Conservation (phyloP, 768 basidiomycete genomes). For the Leccinum broughii region DNA sequence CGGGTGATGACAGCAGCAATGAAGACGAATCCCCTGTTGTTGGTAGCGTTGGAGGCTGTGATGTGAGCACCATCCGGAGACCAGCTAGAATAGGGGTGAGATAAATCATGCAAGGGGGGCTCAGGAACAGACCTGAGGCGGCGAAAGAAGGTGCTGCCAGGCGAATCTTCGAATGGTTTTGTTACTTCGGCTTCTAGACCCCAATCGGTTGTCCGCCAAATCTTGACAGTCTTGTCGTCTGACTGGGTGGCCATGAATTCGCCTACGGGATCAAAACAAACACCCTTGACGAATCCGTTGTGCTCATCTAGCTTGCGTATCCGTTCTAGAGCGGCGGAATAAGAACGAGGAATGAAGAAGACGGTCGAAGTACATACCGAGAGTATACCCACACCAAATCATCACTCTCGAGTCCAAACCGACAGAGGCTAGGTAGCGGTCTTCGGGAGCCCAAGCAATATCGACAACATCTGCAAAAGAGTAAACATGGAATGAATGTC, state of each 20-base stretch:
- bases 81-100: slow-evolving; percentile 60
- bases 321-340: slow-evolving; percentile 53
- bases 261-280: slow-evolving; percentile 98
- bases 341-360: background rate
- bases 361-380: slow-evolving; percentile 53
- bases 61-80: slow-evolving; percentile 99
- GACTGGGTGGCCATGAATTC: slow-evolving; percentile 98
- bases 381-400: slow-evolving; percentile 91
- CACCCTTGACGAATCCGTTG: slow-evolving; percentile 96
- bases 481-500: slow-evolving; percentile 2
- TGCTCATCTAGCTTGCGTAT: slow-evolving; percentile 84
- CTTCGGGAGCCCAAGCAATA: slow-evolving; percentile 92
- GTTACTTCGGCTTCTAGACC: slow-evolving; percentile 76
- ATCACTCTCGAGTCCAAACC: slow-evolving; percentile 90
- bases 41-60: slow-evolving; percentile 96
- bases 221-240: slow-evolving; percentile 94
- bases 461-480: slow-evolving; percentile 79
- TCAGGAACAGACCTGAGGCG: slow-evolving; percentile 64
- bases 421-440: slow-evolving; percentile 89
- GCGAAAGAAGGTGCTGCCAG: slow-evolving; percentile 92
- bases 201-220: slow-evolving; percentile 97
- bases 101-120: background rate
- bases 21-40: slow-evolving; percentile 94
- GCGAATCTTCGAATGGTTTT: slow-evolving; percentile 92
- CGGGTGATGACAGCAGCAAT: slow-evolving; percentile 95